Base-by-base conservation (phyloP, 164 flowering plant species). In the Liriodendron chinense region DNA sequence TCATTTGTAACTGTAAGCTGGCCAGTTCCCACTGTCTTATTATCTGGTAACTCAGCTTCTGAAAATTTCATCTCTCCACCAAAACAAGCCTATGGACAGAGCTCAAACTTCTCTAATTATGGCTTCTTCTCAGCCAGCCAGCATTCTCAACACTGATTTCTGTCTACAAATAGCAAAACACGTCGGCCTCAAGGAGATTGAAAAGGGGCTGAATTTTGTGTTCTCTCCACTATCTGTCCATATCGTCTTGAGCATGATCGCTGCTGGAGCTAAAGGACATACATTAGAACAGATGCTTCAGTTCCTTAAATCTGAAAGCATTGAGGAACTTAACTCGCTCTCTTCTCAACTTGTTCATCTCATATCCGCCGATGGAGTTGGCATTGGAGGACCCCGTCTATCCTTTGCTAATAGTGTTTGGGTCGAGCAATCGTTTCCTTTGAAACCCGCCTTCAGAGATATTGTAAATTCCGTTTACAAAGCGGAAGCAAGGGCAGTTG, bases 341-440 rank as follows among this genome's bases (percentile, higher is more conserved):
- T 77, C 82, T 7, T 83, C 91, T 23, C 75, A 85, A 78, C 78
- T 92, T 71, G 82, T 91, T 49, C 69, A 83, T 61, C 70, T 83
- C 10, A 80, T 88, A 14, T 77, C 82, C 70, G 59, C 73, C 28
- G 50, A 18, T 10, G 92, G 94, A 56, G 59, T 13, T 53, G 18
- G 16, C 18, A 53, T 16, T 13, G 18, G 16, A 0, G 97, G 97
- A n/a, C 92, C 92, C 8, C 72, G 47, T 7, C 65, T 92, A 83
- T 77, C 83, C 2, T 85, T 86, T 14, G 91, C 85, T 6, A 88
- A 90, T 65, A 87, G 92, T 0, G 80, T 87, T n/a, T 91, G 95
- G 97, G 62, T 89, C 21, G 91, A 91, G 43, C 79, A 74, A 69
- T 79, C 86, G 21, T 79, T 86, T 47, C 62, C 84, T 72, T 69